Percentiles rank a stretch among this genome's conserved stretches.
Conservation (phyloP, 1,284 basidiomycete genomes). For the Cystobasidium pallidum region DNA sequence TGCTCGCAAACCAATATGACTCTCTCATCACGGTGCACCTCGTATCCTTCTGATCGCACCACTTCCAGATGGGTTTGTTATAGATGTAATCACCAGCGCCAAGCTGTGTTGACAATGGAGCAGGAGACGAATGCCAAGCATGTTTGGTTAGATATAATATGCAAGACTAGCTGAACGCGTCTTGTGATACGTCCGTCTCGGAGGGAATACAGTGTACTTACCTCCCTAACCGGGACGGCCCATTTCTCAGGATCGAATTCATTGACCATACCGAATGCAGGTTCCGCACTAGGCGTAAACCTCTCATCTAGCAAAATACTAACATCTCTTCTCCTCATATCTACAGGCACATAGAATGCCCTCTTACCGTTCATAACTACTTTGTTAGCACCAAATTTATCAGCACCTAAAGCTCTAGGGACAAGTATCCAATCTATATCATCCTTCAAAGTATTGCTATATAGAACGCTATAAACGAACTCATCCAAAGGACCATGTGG, state of each 20-base stretch:
- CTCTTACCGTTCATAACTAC: constrained; percentile 28
- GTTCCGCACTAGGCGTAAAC: not conserved
- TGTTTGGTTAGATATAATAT: too few relatives aligned
- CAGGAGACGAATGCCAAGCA: too few relatives aligned
- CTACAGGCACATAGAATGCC: constrained; percentile 30
- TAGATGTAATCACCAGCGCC: constrained; percentile 17
- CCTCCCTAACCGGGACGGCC: constrained; percentile 31
- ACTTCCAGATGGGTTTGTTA: constrained; percentile 15
- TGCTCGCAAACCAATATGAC: constrained; percentile 18
- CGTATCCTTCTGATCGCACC: constrained; percentile 15
- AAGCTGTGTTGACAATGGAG: not conserved
- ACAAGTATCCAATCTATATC: constrained; percentile 32
- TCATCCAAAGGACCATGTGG: constrained; percentile 24
- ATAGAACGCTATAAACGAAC: constrained; percentile 21
- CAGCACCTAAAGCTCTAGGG: constrained; percentile 23
- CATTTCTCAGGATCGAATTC: constrained; percentile 31
- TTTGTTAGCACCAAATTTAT: constrained; percentile 37
- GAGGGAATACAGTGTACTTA: not conserved
- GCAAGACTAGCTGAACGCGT: too few relatives aligned
- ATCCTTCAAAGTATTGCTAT: constrained; percentile 17
- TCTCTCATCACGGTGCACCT: constrained; percentile 33
- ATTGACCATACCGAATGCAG: constrained; percentile 14
- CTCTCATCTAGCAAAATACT: constrained; percentile 6
- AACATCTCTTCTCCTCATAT: constrained; percentile 34
- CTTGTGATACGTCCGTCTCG: too few relatives aligned